Evolutionary conservation across 148 eudicot species (phyloP), one percentile per base, ranked within the genome.

Genomic region (Vaccinium macrocarpon): DNA sequence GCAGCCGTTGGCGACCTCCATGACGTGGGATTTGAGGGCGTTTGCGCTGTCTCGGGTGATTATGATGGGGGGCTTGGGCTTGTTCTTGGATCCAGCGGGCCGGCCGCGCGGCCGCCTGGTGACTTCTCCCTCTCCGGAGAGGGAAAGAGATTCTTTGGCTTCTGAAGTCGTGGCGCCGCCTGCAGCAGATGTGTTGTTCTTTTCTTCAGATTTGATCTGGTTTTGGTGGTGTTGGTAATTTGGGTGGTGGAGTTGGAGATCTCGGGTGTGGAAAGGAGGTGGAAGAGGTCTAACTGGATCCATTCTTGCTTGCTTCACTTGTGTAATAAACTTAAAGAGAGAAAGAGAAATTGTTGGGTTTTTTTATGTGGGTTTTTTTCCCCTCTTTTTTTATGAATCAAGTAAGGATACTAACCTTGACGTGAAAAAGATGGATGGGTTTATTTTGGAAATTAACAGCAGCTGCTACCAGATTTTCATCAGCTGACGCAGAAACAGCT

Each of bases 11-110:
- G 92, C 88, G 56, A 92, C 81, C 68, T 92, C 94, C 90, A 92
- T 88, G 29, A 92, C 91, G 78, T 92, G 94, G 52, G 92, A 92
- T 27, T 91, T 70, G 35, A 92, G 88, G 13, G 94, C 92, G 77
- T 92, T 92, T 0, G 94, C 88, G 76, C 92, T 89, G 78, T 92
- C 94, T 0, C 94, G 81, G 1, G 94, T 92, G 85, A 92, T 85
- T n/a, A 92, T 90, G 61, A 92, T 90, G 2, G 94, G 94, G 0
- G 94, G 92, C 50, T 92, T 92, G 8, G 94, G 94, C 78, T 92
- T 92, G 89, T 92, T 92, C 82, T 92, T 92, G 42, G 94, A 92
- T 5, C 94, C 94, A 2, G 94, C 90, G 5, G 94, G 94, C 8
- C 94, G 85, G 2, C 94, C 94, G 1, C 94, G 81, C 0, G 94